phyloP scores from a whole-genome alignment of 108 stramenopile species.

The Cyclotella kingstonii region DNA sequence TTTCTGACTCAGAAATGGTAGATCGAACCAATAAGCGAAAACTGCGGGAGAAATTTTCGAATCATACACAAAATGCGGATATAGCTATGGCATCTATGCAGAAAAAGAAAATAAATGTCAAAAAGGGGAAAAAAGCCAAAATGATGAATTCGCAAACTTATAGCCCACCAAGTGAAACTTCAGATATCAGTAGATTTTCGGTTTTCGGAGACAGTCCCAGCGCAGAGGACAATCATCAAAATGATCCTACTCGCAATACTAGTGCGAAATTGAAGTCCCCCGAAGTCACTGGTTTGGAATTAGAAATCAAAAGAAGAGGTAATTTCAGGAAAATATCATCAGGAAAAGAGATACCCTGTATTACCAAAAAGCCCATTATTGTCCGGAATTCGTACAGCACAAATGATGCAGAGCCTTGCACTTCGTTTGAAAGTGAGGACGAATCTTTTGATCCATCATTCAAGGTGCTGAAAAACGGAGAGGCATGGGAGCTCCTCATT shows the following conservation, averaged over 20 bases:
- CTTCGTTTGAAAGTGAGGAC: not conserved
- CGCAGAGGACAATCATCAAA: not conserved
- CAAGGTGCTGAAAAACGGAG: constrained; percentile 8
- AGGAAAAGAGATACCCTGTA: not conserved
- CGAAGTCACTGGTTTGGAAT: too few species aligned
- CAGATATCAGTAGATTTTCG: not conserved
- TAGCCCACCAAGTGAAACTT: not conserved
- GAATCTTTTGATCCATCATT: constrained; percentile 18
- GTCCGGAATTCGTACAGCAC: not conserved
- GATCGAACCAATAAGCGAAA: constrained; percentile 18
- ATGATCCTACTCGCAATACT: too few species aligned
- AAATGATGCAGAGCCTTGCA: not conserved
- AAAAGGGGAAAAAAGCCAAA: not conserved
- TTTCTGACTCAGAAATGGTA: not conserved
- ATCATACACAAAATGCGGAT: not conserved
- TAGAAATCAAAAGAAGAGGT: not conserved
- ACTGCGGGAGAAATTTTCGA: not conserved
- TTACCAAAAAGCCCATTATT: not conserved
- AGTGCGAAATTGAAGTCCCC: too few species aligned
- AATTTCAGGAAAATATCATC: not conserved
- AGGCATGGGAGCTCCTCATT: constrained; percentile 20
- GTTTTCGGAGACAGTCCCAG: not conserved
- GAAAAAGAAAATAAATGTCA: not conserved
- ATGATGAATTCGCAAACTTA: not conserved
- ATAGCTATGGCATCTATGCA: not conserved